Conservation (phyloP, 768 basidiomycete genomes). For the Termitomyces sp. region DNA sequence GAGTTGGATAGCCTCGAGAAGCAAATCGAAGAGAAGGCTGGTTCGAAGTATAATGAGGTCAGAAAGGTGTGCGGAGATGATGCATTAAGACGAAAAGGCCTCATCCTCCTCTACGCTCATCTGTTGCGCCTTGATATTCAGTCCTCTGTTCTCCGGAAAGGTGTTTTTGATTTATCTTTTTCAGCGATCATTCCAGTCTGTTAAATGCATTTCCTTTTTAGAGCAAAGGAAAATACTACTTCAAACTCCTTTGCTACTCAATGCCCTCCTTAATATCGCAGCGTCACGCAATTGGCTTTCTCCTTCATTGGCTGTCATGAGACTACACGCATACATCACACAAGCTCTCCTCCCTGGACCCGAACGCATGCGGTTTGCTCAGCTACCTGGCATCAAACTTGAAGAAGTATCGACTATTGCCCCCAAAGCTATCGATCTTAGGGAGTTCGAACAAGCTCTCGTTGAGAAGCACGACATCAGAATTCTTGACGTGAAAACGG, state of each 20-base stretch:
- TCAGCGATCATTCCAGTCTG: not conserved
- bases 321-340: constrained; percentile 75
- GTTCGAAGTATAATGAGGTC: constrained; percentile 53
- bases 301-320: constrained; percentile 76
- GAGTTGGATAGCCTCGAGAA: constrained; percentile 50
- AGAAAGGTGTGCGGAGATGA: constrained; percentile 37
- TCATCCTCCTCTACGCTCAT: constrained; percentile 82
- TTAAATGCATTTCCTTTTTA: constrained; percentile 21
- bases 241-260: constrained; percentile 68
- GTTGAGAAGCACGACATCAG: constrained; percentile 49
- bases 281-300: constrained; percentile 87
- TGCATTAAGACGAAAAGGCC: constrained; percentile 46
- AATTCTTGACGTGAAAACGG: constrained; percentile 55
- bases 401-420: constrained; percentile 40
- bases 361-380: constrained; percentile 50
- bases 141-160: constrained; percentile 52
- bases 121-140: constrained; percentile 64
- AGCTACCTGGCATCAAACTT: constrained; percentile 71
- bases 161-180: constrained; percentile 37
- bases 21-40: constrained; percentile 44
- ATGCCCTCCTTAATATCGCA: constrained; percentile 77
- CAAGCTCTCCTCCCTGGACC: constrained; percentile 76
- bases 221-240: constrained; percentile 73
- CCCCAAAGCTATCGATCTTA: constrained; percentile 36
- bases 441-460: constrained; percentile 45